These are phyloP conservation scores for Neohortaea acidophila DNA, from an alignment of 495 filamentous ascomycete species.

Conservation along the genomic window DNA sequence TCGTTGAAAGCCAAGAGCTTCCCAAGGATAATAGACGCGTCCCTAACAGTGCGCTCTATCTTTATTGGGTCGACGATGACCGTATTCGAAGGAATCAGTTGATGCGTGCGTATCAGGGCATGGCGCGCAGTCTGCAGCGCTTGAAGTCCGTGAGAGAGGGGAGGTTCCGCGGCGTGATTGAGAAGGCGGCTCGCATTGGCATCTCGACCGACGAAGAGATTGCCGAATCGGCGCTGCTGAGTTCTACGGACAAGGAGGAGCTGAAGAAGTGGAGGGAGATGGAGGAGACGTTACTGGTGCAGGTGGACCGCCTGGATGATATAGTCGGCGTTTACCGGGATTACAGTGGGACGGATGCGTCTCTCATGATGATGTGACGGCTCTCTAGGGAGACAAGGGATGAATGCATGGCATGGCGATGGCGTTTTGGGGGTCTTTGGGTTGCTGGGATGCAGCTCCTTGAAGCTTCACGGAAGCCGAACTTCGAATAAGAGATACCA, in stretches of 20 bases:
- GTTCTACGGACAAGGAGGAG: slow-evolving; percentile 46
- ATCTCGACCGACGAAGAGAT: slow-evolving; percentile 67
- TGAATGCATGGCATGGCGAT: background rate
- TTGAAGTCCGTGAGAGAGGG: slow-evolving; percentile 49
- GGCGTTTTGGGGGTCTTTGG: too few relatives aligned
- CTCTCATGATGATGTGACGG: background rate
- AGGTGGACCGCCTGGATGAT: slow-evolving; percentile 68
- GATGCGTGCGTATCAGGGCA: slow-evolving; percentile 69
- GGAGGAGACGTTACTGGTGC: slow-evolving; percentile 61
- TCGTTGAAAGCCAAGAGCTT: slow-evolving; percentile 81
- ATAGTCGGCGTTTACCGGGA: slow-evolving; percentile 70
- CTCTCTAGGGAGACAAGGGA: background rate
- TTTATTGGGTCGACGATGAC: slow-evolving; percentile 78
- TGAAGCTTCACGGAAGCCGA: too few relatives aligned
- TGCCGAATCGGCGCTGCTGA: slow-evolving; percentile 60
- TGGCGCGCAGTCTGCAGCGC: slow-evolving; percentile 72
- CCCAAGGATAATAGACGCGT: slow-evolving; percentile 66
- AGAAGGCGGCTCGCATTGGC: slow-evolving; percentile 65
- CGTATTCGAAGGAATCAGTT: slow-evolving; percentile 49
- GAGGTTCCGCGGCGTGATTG: slow-evolving; percentile 49
- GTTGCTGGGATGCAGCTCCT: too few relatives aligned
- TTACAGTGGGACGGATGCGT: slow-evolving; percentile 29
- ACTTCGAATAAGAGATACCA: too few relatives aligned
- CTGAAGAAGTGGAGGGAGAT: slow-evolving; percentile 51
- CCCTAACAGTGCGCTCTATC: slow-evolving; percentile 63